phyloP scores from a whole-genome alignment of 2,329 filamentous ascomycete genomes.

The Polytolypa hystricis region DNA sequence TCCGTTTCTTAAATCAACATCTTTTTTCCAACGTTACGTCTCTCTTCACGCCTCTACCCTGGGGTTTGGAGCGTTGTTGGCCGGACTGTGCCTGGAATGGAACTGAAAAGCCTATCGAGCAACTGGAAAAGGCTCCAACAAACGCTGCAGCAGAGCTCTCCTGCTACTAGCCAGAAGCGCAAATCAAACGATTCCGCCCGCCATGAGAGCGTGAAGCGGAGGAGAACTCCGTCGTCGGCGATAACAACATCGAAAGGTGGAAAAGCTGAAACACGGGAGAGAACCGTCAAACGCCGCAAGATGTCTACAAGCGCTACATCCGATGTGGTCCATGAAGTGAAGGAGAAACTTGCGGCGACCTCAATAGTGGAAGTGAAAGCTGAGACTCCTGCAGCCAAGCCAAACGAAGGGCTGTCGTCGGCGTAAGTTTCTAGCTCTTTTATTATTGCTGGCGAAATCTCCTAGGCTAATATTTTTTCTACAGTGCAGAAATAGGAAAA shows the following conservation, averaged over 20 bases:
- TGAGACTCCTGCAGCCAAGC: conserved; percentile 29
- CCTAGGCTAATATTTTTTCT: conserved; percentile 11
- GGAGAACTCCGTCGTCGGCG: conserved; percentile 7
- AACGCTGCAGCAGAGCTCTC: conserved; percentile 28
- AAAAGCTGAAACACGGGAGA: not conserved
- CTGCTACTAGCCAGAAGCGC: conserved; percentile 19
- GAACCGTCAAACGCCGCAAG: conserved; percentile 1
- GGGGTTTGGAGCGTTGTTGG: no score
- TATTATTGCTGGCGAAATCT: conserved; percentile 7
- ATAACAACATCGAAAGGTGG: conserved; percentile 1
- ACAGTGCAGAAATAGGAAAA: conserved; percentile 63
- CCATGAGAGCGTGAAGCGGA: conserved; percentile 10
- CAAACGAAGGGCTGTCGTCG: conserved; percentile 52
- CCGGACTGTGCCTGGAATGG: no score
- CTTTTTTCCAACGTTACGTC: no score
- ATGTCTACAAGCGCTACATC: not conserved
- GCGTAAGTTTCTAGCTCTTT: conserved; percentile 28
- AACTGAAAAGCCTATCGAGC: conserved; percentile 34
- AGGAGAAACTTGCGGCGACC: not conserved
- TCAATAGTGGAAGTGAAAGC: conserved; percentile 5
- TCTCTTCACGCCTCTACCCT: no score
- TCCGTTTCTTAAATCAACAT: no score
- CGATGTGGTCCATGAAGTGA: not conserved
- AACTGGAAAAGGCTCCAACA: conserved; percentile 42
- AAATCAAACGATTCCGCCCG: conserved; percentile 14